Base-by-base conservation (phyloP, 2,329 filamentous ascomycete species). In the Blumeriella jaapii region DNA sequence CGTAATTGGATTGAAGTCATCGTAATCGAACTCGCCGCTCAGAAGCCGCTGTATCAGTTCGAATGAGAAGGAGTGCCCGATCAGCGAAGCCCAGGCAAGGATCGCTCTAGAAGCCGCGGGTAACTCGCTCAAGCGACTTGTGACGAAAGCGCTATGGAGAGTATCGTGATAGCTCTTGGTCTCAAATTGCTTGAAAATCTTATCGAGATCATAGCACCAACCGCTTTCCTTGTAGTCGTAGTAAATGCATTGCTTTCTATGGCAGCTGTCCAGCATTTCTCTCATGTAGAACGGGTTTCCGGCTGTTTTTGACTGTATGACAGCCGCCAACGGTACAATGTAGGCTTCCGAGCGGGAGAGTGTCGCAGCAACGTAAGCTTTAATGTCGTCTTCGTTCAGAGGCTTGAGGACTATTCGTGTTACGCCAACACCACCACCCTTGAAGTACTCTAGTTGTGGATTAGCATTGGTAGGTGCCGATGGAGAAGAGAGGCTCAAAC, bases 241-340 rank as follows among this genome's bases (percentile, higher is more conserved):
- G 72, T 78, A 93, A 31, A 95, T 81, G 55, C 83, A 93, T 47
- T 79, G 79, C 53, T 84, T 91, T 25, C 83, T 75, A 55, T 93
- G 78, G 55, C 84, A 93, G 3, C 81, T 79, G 52, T 83, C 83
- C 4, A 95, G 69, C 71, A 95, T 93, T 59, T 94, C 84, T 36
- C 84, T 71, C 56, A 94, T 82, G 52, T 91, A 93, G 52, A 94
- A 95, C 0, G 86, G 80, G 42, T 93, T 94, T 1, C 87, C 87
- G 16, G 73, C 73, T 6, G 83, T 89, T 34, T 53, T 53, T 1
- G 50, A 86, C 55, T 93, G 82, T 5, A 95, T 75, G 7, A 94
- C 82, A 5, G 86, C 73, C 2, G 83, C 82, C 12, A 96, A 64
- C 0, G 86, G 78, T 1, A 82, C 62, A 1, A 91, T 71, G 29